A percentile compares a stretch with the other conserved stretches of the same genome.
Conservation (phyloP, 257 asterid genomes). For the Apocynum venetum region DNA sequence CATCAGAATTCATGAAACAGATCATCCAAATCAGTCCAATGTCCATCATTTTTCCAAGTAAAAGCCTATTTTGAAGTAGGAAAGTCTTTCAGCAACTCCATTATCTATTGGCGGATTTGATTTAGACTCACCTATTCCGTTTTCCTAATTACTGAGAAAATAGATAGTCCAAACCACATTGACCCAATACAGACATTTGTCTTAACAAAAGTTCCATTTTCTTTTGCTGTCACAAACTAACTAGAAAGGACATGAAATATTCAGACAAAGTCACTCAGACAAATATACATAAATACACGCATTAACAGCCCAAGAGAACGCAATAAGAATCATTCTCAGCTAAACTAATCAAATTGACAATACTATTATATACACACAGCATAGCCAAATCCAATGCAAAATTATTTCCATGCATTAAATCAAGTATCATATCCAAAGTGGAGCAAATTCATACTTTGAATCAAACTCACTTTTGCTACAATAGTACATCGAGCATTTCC, state of each 20-base stretch:
- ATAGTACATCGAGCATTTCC: background rate
- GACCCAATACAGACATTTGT: background rate
- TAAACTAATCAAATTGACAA: background rate
- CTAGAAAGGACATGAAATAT: background rate
- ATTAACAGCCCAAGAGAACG: background rate
- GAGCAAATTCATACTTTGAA: background rate
- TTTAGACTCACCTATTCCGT: background rate
- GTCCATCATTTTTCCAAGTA: background rate
- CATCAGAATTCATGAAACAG: too few relatives aligned
- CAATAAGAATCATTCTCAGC: background rate
- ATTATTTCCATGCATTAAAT: background rate
- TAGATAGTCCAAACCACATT: background rate
- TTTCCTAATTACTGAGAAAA: background rate
- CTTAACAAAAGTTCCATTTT: background rate
- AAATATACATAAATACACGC: background rate
- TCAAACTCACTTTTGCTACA: background rate
- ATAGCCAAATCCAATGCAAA: background rate
- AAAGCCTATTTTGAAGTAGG: background rate
- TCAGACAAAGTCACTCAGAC: background rate
- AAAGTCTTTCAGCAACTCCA: background rate
- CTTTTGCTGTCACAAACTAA: background rate
- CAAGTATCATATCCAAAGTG: background rate
- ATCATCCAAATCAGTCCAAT: background rate
- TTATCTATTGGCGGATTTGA: background rate
- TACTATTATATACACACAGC: background rate